A percentile compares a stretch with the other conserved stretches of the same genome.
phyloP scores from a whole-genome alignment of 2,329 filamentous ascomycete species.

The Ilyonectria robusta region DNA sequence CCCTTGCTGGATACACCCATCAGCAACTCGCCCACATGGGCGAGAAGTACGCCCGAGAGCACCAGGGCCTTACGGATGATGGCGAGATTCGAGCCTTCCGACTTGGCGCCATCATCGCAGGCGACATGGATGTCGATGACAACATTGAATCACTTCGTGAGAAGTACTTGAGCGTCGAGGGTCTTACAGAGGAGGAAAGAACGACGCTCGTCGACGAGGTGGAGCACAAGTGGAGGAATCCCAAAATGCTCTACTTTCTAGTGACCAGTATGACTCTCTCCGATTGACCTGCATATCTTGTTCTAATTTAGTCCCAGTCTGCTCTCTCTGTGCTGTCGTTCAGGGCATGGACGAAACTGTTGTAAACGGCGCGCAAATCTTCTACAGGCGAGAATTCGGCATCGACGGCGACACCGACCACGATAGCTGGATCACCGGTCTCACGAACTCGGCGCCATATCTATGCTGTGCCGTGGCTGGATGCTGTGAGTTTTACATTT shows the following conservation, averaged over 20 bases:
- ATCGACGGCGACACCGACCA: constrained; percentile 66
- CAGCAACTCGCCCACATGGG: constrained; percentile 69
- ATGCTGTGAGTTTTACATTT: constrained; percentile 67
- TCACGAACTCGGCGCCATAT: constrained; percentile 74
- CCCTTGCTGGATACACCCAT: constrained; percentile 56
- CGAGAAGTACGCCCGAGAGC: constrained; percentile 67
- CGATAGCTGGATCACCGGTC: constrained; percentile 71
- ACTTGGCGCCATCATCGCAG: constrained; percentile 72
- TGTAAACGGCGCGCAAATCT: constrained; percentile 73
- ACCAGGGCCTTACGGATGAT: constrained; percentile 67
- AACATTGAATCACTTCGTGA: constrained; percentile 30
- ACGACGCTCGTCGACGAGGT: constrained; percentile 71
- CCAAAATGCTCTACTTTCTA: constrained; percentile 74
- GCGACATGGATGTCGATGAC: constrained; percentile 56
- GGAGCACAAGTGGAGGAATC: constrained; percentile 78
- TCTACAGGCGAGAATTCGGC: constrained; percentile 73
- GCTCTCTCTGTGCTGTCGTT: constrained; percentile 73
- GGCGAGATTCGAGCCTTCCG: constrained; percentile 72
- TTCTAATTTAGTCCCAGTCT: constrained; percentile 55
- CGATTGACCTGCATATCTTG: constrained; percentile 31
- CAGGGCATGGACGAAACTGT: constrained; percentile 77
- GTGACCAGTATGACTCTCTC: constrained; percentile 62
- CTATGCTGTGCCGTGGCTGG: constrained; percentile 78
- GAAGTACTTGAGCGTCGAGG: constrained; percentile 64
- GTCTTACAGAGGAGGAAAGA: constrained; percentile 71